phyloP scores from a whole-genome alignment of 768 basidiomycete species.

The Chalciporus chontae region DNA sequence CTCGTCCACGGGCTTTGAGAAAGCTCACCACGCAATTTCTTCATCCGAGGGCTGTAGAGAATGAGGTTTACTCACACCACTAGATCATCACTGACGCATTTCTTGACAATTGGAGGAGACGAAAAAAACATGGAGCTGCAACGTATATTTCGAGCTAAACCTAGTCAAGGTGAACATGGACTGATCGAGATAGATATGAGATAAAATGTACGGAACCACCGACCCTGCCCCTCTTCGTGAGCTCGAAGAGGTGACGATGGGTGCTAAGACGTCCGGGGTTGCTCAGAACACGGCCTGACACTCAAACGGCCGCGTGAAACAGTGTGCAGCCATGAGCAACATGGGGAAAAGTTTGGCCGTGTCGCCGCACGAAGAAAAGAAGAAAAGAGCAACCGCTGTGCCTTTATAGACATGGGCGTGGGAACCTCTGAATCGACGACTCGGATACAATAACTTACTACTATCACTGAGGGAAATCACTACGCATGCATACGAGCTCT shows the following conservation, averaged over 20 bases:
- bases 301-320: conserved; percentile 74
- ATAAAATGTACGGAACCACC: conserved; percentile 60
- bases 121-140: too few relatives aligned
- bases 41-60: too few relatives aligned
- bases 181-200: not conserved
- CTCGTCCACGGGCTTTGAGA: too few relatives aligned
- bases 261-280: conserved; percentile 78
- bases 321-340: conserved; percentile 79
- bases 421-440: too few relatives aligned
- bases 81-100: too few relatives aligned
- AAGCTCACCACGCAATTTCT: too few relatives aligned
- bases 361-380: conserved; percentile 70
- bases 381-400: not conserved
- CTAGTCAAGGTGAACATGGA: not conserved
- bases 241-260: conserved; percentile 52
- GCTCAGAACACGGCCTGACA: conserved; percentile 82
- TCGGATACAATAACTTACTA: too few relatives aligned
- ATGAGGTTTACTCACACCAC: too few relatives aligned
- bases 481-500: too few relatives aligned
- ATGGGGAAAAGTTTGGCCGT: conserved; percentile 77
- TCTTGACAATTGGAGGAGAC: too few relatives aligned
- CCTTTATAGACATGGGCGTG: not conserved
- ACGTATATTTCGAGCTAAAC: not conserved
- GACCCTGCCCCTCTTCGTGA: conserved; percentile 65
- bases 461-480: too few relatives aligned